phyloP scores from a whole-genome alignment of 306 rosid genomes.

The Dryas alaskensis region DNA sequence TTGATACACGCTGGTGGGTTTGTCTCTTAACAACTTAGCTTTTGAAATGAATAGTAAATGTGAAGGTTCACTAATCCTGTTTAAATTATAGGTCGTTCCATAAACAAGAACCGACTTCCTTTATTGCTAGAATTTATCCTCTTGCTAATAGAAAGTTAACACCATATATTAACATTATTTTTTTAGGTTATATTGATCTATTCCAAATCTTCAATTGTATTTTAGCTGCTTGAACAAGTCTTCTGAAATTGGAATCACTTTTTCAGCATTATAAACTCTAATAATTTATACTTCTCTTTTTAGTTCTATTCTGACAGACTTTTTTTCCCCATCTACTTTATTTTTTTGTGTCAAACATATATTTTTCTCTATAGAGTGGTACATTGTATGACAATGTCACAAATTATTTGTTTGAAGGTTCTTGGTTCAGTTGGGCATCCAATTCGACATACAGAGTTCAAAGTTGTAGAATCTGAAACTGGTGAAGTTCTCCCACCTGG shows the following conservation, averaged over 20 bases:
- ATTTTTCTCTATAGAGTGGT: conserved; percentile 23
- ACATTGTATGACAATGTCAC: conserved; percentile 36
- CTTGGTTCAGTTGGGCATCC: conserved; percentile 94
- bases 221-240: conserved; percentile 3
- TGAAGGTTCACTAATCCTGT: neutral
- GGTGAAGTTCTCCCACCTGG: conserved; percentile 77
- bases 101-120: neutral
- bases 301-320: conserved; percentile 14
- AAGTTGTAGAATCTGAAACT: conserved; percentile 68
- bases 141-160: neutral
- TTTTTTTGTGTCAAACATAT: conserved; percentile 15
- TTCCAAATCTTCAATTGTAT: conserved; percentile 9
- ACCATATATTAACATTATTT: neutral
- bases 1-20: too few species aligned
- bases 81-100: too few species aligned
- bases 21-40: too few species aligned
- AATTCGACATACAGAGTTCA: conserved; percentile 66
- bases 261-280: conserved; percentile 20
- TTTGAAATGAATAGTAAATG: neutral
- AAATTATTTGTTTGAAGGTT: conserved; percentile 61
- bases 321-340: conserved; percentile 15
- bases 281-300: neutral
- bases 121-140: too few species aligned
- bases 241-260: conserved; percentile 4
- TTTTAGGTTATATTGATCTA: neutral